Evolutionary conservation across 2,329 filamentous ascomycete species (phyloP).

Genomic region (Celoporthe dispersa): DNA sequence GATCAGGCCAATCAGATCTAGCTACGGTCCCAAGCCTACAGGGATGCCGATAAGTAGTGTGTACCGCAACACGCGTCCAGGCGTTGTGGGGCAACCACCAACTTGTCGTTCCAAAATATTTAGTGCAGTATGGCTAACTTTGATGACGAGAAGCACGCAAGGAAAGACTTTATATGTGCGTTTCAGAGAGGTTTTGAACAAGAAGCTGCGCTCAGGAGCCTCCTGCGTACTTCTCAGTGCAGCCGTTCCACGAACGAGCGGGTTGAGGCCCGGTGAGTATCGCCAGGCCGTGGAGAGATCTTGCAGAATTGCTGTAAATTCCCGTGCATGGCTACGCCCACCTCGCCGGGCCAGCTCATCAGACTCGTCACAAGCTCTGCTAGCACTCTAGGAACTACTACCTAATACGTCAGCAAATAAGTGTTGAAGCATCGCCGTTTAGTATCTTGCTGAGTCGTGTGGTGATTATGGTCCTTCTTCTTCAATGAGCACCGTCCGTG

Average conservation of each 20-base stretch:
- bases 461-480: not conserved
- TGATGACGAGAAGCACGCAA: not conserved
- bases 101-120: not conserved
- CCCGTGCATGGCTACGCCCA: not conserved
- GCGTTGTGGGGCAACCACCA: slow-evolving; percentile 6
- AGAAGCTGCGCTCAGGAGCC: no score
- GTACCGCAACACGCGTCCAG: slow-evolving; percentile 1
- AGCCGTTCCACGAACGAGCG: no score
- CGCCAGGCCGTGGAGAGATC: not conserved
- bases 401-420: not conserved
- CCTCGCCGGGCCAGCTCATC: not conserved
- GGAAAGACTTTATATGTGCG: not conserved
- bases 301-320: not conserved
- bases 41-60: slow-evolving; percentile 1
- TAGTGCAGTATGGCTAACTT: not conserved
- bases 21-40: not conserved
- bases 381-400: not conserved
- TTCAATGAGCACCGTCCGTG: not conserved
- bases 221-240: not conserved
- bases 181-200: not conserved
- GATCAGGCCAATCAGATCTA: not conserved
- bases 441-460: not conserved
- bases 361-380: not conserved
- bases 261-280: not conserved
- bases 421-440: not conserved